phyloP scores from a whole-genome alignment of 2,329 filamentous ascomycete species.

The Xylaria sp. region DNA sequence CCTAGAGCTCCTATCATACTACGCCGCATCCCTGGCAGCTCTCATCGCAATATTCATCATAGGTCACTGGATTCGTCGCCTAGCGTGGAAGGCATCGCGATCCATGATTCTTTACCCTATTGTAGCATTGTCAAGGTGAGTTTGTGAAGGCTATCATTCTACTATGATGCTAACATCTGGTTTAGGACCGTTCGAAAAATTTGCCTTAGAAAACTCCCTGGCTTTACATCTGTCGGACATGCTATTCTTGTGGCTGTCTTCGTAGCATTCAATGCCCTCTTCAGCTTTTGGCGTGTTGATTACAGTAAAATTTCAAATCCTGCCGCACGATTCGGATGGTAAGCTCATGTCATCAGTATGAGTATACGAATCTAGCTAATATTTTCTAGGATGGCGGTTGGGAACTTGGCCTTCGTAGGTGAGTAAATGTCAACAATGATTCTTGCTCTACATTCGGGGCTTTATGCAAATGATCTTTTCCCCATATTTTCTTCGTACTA shows the following conservation, averaged over 20 bases:
- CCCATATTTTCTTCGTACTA: no score
- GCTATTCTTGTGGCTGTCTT: constrained; percentile 51
- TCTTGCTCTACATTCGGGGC: not conserved
- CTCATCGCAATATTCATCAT: constrained; percentile 47
- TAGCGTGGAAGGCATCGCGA: constrained; percentile 35
- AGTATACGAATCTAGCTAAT: constrained; percentile 30
- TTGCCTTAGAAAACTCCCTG: constrained; percentile 50
- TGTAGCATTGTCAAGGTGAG: constrained; percentile 43
- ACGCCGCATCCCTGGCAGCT: constrained; percentile 41
- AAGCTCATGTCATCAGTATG: constrained; percentile 17
- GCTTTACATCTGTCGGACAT: constrained; percentile 55
- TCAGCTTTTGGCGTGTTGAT: constrained; percentile 50
- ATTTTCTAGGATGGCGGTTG: constrained; percentile 56
- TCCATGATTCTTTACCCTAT: constrained; percentile 42
- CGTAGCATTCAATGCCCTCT: constrained; percentile 51
- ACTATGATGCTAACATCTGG: constrained; percentile 20
- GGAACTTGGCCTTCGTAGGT: constrained; percentile 53
- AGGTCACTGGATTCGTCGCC: constrained; percentile 42
- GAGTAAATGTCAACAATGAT: constrained; percentile 14
- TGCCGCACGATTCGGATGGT: constrained; percentile 51
- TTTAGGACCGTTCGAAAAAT: constrained; percentile 40
- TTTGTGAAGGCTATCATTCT: not conserved
- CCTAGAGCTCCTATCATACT: constrained; percentile 35
- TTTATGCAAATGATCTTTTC: not conserved
- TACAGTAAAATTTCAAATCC: constrained; percentile 43